Base-by-base conservation (phyloP, 768 basidiomycete species). In the Collybia nuda region DNA sequence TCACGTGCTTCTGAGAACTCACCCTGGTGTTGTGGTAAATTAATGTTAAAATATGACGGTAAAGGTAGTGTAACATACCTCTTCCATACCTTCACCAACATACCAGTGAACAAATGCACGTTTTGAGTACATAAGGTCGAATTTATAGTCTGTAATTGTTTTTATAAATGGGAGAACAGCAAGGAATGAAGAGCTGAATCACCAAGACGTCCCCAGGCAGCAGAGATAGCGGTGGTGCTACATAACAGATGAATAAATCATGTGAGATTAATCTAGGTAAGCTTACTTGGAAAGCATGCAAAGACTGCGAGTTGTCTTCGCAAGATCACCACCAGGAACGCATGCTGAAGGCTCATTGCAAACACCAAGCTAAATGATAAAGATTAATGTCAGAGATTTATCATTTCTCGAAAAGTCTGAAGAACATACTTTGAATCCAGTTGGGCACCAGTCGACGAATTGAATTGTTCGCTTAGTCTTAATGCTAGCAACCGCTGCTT, bases 71-170 rank as follows among this genome's bases (percentile, higher is more conserved):
- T 56, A 67, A 26, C 54, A 76, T 53, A 63, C 82, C 78, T 98
- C 96, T 68, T 98, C 96, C 96, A 98, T 98, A 78, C 96, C 96
- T 74, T 98, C 95, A 66, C 95, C 95, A 55, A 97, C 95, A 64
- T 95, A 96, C 93, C 93, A 90, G 68, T 90, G 88, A 21, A 90
- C 87, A 56, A 92, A 92, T 42, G 91, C 91, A 68, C 90, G 90
- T 70, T 92, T 97, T 54, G 94, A 95, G 79, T 96, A 98, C 71
- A 98, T 85, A 60, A 98, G 82, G 67, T 98, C 96, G 70, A 98
- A 98, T 72, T 98, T 98, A 79, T 96, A 88, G 73, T 98, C 96
- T 84, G 55, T 3, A 35, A 29, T 32, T 32, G 22, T 4, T 17
- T 47, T 11, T 11, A 40, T 63, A 41, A 65, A 29, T 37, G 18